phyloP scores from a whole-genome alignment of 495 filamentous ascomycete species.

The Ramalina peruviana region DNA sequence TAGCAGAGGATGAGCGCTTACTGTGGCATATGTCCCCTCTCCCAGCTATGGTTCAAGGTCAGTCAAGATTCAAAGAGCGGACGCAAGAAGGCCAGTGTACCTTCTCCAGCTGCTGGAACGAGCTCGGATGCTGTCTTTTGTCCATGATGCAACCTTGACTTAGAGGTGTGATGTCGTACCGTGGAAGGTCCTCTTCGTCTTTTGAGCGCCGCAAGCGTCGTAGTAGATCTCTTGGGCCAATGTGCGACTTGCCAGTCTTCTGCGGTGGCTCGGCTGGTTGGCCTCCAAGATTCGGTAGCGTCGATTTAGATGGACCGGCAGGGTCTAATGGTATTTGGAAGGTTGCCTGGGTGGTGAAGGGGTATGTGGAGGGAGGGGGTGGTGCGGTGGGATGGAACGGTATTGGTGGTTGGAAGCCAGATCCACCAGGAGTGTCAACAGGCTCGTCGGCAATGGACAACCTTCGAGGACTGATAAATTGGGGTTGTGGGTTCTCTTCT shows the following conservation, averaged over 20 bases:
- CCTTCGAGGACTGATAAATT: not conserved
- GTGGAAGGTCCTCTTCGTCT: not conserved
- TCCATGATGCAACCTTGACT: constrained; percentile 44
- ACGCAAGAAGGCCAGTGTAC: constrained; percentile 17
- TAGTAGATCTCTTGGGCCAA: not conserved
- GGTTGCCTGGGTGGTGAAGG: not conserved
- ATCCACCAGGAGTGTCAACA: too few relatives aligned
- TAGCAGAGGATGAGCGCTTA: constrained; percentile 28
- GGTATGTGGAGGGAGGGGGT: constrained; percentile 1
- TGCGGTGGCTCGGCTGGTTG: too few relatives aligned
- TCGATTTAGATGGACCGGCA: too few relatives aligned
- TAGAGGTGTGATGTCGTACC: not conserved
- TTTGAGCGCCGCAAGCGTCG: not conserved
- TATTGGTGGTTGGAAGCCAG: too few relatives aligned
- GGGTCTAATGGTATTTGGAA: not conserved
- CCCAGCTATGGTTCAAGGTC: constrained; percentile 45
- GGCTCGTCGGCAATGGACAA: too few relatives aligned
- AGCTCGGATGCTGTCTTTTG: constrained; percentile 67
- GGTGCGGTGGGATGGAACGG: not conserved
- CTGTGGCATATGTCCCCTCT: constrained; percentile 97
- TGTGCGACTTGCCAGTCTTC: too few relatives aligned
- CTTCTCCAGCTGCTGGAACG: constrained; percentile 98
- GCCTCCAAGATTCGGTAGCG: too few relatives aligned
- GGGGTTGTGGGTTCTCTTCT: not conserved
- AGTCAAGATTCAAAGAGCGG: constrained; percentile 4